Evolutionary conservation across 495 filamentous ascomycete species (phyloP).

Genomic region (Cladorrhinum samala): DNA sequence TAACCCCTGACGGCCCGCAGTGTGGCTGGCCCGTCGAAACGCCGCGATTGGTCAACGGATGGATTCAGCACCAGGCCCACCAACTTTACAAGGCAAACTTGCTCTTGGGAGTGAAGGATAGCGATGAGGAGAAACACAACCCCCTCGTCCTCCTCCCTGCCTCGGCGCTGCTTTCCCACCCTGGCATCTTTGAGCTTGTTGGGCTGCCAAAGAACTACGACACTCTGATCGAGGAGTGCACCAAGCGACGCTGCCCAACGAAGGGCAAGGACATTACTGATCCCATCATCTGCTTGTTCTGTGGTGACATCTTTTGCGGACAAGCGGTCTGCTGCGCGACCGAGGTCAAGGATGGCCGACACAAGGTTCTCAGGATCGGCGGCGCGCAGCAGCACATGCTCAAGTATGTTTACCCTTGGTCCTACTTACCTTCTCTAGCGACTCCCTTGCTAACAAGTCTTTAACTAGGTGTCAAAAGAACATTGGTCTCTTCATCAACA

Average conservation of each 20-base stretch:
- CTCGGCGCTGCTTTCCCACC: slow-evolving; percentile 62
- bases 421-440: background rate
- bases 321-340: slow-evolving; percentile 87
- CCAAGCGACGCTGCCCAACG: slow-evolving; percentile 76
- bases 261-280: slow-evolving; percentile 87
- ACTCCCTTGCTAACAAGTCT: slow-evolving; percentile 9
- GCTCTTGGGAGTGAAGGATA: background rate
- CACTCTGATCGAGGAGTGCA: slow-evolving; percentile 85
- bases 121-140: slow-evolving; percentile 5
- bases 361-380: slow-evolving; percentile 47
- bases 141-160: slow-evolving; percentile 8
- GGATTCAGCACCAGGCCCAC: slow-evolving; percentile 63
- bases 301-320: slow-evolving; percentile 90
- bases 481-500: slow-evolving; percentile 89
- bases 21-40: slow-evolving; percentile 36
- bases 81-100: slow-evolving; percentile 18
- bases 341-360: slow-evolving; percentile 39
- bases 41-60: slow-evolving; percentile 56
- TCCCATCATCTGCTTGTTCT: slow-evolving; percentile 88
- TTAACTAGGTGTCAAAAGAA: slow-evolving; percentile 70
- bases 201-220: slow-evolving; percentile 89
- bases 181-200: slow-evolving; percentile 87
- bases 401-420: slow-evolving; percentile 55
- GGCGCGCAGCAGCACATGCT: slow-evolving; percentile 85
- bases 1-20: slow-evolving; percentile 33